phyloP scores from a whole-genome alignment of 306 rosid genomes.

The Citrullus mucosospermus region DNA sequence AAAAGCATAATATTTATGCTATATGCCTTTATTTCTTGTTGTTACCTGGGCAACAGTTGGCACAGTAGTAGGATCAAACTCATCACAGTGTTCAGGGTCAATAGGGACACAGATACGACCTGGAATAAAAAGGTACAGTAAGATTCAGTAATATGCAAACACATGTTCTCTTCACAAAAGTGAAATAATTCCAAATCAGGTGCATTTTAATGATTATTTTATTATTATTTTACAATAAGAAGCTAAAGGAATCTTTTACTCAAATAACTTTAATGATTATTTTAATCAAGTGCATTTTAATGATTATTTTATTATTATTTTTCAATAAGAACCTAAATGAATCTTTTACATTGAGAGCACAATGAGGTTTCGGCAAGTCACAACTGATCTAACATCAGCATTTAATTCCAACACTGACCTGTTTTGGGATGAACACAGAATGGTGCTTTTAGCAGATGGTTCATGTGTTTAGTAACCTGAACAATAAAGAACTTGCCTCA shows the following conservation, averaged over 20 bases:
- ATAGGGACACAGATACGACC: constrained; percentile 80
- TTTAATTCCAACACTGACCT: constrained; percentile 24
- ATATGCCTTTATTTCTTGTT: not conserved
- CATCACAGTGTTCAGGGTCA: constrained; percentile 65
- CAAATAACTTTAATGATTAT: not conserved
- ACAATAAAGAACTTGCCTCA: constrained; percentile 11
- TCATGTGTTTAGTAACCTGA: constrained; percentile 86
- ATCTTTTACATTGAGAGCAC: constrained; percentile 7
- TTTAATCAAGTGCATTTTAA: not conserved
- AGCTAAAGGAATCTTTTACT: not conserved
- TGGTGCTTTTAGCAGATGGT: constrained; percentile 83
- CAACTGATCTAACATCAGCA: not conserved
- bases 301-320: not conserved
- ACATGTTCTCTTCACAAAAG: not conserved
- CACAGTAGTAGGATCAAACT: constrained; percentile 72
- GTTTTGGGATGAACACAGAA: constrained; percentile 86
- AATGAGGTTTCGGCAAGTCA: not conserved
- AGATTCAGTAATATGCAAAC: not conserved
- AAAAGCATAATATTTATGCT: not conserved
- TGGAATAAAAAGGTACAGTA: constrained; percentile 15
- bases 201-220: not conserved
- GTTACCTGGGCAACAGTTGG: constrained; percentile 68
- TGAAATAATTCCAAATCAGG: not conserved
- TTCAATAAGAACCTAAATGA: not conserved
- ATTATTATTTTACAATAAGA: not conserved